phyloP scores from a whole-genome alignment of 1,284 basidiomycete genomes.

The Rhodotorula sp. region DNA sequence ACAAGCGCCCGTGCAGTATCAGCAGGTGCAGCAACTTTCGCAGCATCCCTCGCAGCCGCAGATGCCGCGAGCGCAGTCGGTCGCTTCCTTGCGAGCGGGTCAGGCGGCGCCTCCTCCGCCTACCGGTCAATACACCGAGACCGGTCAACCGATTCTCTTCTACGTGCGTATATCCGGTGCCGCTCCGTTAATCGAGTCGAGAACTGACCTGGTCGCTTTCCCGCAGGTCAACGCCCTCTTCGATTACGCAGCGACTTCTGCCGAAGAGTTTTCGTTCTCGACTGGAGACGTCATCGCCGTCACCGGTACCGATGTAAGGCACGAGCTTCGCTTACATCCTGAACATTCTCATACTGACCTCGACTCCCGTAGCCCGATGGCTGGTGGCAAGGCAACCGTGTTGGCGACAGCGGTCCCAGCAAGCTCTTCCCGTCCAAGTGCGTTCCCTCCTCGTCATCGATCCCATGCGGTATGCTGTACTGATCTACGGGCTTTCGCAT shows the following conservation, averaged over 20 bases:
- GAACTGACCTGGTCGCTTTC: background rate
- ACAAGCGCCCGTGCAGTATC: constrained; percentile 6
- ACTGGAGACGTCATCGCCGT: constrained; percentile 45
- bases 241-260: constrained; percentile 67
- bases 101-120: constrained; percentile 54
- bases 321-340: rapidly evolving
- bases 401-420: constrained; percentile 21
- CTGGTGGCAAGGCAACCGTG: constrained; percentile 36
- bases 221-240: constrained; percentile 81
- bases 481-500: too few species aligned
- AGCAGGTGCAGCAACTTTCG: constrained; percentile 8
- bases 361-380: constrained; percentile 28
- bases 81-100: constrained; percentile 10
- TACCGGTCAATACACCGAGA: constrained; percentile 70
- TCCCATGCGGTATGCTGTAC: background rate
- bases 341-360: background rate
- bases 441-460: background rate
- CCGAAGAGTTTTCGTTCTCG: constrained; percentile 61
- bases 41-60: constrained; percentile 19
- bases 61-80: constrained; percentile 5
- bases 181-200: background rate
- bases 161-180: constrained; percentile 60
- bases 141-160: constrained; percentile 74
- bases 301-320: constrained; percentile 35
- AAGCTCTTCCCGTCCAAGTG: constrained; percentile 40